Percentiles rank a stretch among this genome's conserved stretches.
These are phyloP conservation scores for Talaromyces sp. DNA, from an alignment of 2,329 filamentous ascomycete genomes.

Conservation along the genomic window DNA sequence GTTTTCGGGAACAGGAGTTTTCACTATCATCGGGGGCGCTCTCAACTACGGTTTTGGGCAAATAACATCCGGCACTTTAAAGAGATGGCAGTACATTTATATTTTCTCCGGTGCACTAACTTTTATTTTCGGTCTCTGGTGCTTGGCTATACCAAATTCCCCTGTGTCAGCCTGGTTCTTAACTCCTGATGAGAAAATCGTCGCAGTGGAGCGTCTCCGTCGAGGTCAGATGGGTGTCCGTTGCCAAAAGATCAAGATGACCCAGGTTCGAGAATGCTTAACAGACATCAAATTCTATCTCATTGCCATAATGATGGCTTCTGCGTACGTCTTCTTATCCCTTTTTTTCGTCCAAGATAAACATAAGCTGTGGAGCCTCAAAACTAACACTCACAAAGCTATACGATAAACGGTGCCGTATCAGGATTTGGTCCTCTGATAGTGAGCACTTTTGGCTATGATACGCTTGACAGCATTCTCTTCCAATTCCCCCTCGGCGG, in stretches of 20 bases:
- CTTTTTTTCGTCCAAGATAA: background rate
- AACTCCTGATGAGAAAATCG: conserved; percentile 55
- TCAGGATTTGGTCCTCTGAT: conserved; percentile 67
- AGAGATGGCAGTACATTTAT: conserved; percentile 67
- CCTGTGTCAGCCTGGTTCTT: conserved; percentile 66
- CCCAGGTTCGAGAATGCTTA: conserved; percentile 55
- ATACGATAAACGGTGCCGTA: conserved; percentile 67
- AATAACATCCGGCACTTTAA: conserved; percentile 49
- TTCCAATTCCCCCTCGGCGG: conserved; percentile 70
- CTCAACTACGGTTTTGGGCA: conserved; percentile 66
- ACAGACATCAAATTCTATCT: conserved; percentile 60
- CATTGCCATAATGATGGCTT: conserved; percentile 62
- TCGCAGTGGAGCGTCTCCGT: conserved; percentile 59
- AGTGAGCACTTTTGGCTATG: conserved; percentile 65
- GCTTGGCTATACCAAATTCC: conserved; percentile 61
- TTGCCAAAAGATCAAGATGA: conserved; percentile 55
- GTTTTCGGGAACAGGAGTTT: conserved; percentile 55
- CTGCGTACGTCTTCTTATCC: conserved; percentile 39
- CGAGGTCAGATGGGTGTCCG: conserved; percentile 59
- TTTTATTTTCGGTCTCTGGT: conserved; percentile 59
- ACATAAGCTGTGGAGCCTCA: background rate
- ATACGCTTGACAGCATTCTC: conserved; percentile 59
- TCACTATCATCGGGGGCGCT: conserved; percentile 58
- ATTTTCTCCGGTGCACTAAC: conserved; percentile 60
- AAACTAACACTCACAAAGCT: conserved; percentile 27